Evolutionary conservation across 257 asterid species (phyloP), one percentile per base, ranked within the genome.

Genomic region (Petunia axillaris): DNA sequence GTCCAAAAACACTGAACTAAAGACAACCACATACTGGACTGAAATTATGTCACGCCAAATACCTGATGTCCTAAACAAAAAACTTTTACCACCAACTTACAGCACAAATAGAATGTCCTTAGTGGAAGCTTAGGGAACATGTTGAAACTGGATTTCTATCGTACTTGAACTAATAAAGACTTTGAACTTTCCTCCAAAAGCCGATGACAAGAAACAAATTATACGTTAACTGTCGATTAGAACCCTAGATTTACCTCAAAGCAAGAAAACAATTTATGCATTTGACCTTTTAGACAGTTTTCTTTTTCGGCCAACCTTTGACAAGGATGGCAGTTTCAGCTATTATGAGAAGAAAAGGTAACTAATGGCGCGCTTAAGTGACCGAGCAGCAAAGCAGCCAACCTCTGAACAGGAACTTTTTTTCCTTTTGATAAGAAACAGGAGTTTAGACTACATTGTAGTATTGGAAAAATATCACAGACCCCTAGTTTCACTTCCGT

Each of bases 101-200:
- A 64, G 39, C 71, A 64, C 50, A 64, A 5, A 38, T 64, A 39
- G 0, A 64, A 64, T 64, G 38, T 0, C 10, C 9, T 25, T 64
- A 41, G 75, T n/a, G 75, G 75, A 0, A 67, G 76, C n/a, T 6
- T 1, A 44, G 5, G 40, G 10, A 68, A 44, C 40, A 71, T 5
- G 43, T 0, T 10, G 35, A 10, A 48, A 4, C 0, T 0, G 11
- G 0, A 0, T 25, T 70, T 0, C 48, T 3, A 25, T 25, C 0
- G 6, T 46, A 71, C 16, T 10, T 70, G 76, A 70, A 70, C 41
- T 16, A 4, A 46, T 1, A 8, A 9, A 59, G 59, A 4, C 0
- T 46, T 71, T 11, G 4, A 35, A 2, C 4, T 70, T 16, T 16
- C 37, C 76, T 70, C 58, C 57, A 57, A 40, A 46, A 70, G 59